A percentile compares a stretch with the other conserved stretches of the same genome.
Evolutionary conservation across 768 basidiomycete species (phyloP).

Genomic region (Panellus pusillus): DNA sequence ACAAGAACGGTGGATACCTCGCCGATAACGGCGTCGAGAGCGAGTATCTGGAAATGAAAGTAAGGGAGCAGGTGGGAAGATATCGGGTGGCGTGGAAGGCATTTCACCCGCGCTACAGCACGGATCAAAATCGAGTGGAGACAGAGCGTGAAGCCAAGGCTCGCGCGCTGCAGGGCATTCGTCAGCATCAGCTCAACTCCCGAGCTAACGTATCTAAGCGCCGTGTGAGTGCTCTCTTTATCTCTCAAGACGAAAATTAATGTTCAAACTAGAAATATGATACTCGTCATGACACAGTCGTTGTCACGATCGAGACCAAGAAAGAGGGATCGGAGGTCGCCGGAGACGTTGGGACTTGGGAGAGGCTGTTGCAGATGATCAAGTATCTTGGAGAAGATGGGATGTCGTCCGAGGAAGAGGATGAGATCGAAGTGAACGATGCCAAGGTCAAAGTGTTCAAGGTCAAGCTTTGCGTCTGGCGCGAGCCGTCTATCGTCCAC

Average conservation of each 20-base stretch:
- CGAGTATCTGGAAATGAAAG: conserved; percentile 6
- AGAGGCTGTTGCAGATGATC: conserved; percentile 12
- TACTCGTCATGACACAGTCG: conserved; percentile 4
- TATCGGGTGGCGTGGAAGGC: conserved; percentile 7
- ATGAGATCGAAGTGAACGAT: conserved; percentile 7
- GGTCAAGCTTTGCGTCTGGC: conserved; percentile 18
- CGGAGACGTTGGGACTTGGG: conserved; percentile 14
- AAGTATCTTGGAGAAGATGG: conserved; percentile 11
- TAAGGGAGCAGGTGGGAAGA: conserved; percentile 7
- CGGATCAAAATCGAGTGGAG: conserved; percentile 8
- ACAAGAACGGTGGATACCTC: too few relatives aligned
- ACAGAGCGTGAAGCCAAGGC: conserved; percentile 7
- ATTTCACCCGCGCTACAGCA: conserved; percentile 14
- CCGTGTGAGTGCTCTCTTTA: too few relatives aligned
- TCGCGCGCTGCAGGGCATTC: background rate
- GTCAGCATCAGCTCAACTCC: conserved; percentile 16
- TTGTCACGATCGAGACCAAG: conserved; percentile 10
- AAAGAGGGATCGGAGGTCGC: background rate
- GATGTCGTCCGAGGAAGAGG: conserved; percentile 20
- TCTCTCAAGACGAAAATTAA: background rate
- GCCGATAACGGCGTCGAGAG: background rate
- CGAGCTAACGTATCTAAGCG: too few relatives aligned
- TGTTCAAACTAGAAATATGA: conserved; percentile 8
- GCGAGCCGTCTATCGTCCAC: conserved; percentile 15
- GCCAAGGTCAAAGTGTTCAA: background rate